phyloP scores from a whole-genome alignment of 2,329 filamentous ascomycete species.

The Fusarium sp. region DNA sequence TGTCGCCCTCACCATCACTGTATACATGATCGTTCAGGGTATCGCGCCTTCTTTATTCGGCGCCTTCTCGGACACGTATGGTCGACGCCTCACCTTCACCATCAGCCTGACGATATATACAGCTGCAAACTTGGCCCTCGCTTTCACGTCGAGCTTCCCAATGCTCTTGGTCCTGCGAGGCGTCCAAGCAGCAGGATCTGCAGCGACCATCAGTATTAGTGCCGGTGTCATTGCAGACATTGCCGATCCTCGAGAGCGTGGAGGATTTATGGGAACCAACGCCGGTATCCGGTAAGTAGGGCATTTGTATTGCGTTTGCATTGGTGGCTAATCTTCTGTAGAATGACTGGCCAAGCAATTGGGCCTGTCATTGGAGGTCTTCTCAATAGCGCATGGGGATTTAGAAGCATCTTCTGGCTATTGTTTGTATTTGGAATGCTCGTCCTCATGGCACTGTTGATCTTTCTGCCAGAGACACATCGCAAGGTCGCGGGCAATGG shows the following conservation, averaged over 20 bases:
- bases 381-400: constrained; percentile 43
- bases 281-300: not conserved
- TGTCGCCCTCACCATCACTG: constrained; percentile 54
- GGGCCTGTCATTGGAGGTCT: constrained; percentile 50
- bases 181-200: constrained; percentile 37
- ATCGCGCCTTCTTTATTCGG: constrained; percentile 57
- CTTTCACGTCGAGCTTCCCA: constrained; percentile 15
- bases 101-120: constrained; percentile 15
- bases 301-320: not conserved
- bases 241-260: constrained; percentile 32
- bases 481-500: constrained; percentile 46
- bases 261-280: constrained; percentile 38
- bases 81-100: constrained; percentile 22
- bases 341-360: constrained; percentile 41
- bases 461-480: constrained; percentile 46
- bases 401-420: constrained; percentile 49
- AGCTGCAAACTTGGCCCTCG: constrained; percentile 24
- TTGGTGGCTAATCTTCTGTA: not conserved
- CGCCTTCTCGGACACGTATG: constrained; percentile 52
- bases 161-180: constrained; percentile 23
- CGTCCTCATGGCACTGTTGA: constrained; percentile 36
- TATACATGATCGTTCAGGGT: constrained; percentile 58
- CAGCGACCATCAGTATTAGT: constrained; percentile 40
- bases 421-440: constrained; percentile 39
- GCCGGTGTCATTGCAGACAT: constrained; percentile 40